Conservation (phyloP, 2,329 filamentous ascomycete species). For the Zarea fungicola region DNA sequence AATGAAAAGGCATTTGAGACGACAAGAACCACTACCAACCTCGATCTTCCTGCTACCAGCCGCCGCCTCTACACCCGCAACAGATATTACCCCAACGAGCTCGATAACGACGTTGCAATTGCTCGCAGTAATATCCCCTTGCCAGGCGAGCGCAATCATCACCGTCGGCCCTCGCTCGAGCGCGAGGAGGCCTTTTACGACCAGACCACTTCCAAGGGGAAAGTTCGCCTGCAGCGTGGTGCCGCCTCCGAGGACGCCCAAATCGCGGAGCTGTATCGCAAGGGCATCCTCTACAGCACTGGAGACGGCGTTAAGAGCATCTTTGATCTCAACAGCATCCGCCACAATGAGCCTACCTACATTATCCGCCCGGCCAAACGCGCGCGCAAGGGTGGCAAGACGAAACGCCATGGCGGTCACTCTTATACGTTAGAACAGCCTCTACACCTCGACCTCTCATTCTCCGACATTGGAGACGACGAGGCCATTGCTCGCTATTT, state of each 20-base stretch:
- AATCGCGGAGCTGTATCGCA: slow-evolving; percentile 37
- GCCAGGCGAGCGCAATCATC: slow-evolving; percentile 30
- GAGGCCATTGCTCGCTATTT: slow-evolving; percentile 34
- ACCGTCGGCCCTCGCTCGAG: slow-evolving; percentile 37
- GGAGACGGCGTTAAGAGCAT: slow-evolving; percentile 13
- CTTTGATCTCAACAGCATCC: slow-evolving; percentile 37
- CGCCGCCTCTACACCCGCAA: background rate
- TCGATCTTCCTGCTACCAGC: background rate
- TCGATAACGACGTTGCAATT: slow-evolving; percentile 29
- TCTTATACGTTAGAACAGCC: slow-evolving; percentile 21
- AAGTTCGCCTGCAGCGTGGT: slow-evolving; percentile 21
- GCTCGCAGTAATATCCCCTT: slow-evolving; percentile 31
- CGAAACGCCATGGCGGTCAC: background rate
- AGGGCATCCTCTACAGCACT: slow-evolving; percentile 38
- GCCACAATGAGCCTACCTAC: slow-evolving; percentile 33
- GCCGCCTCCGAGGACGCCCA: slow-evolving; percentile 29
- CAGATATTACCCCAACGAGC: background rate
- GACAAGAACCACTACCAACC: background rate
- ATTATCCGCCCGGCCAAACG: slow-evolving; percentile 32
- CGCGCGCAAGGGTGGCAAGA: slow-evolving; percentile 22
- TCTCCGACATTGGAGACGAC: slow-evolving; percentile 37
- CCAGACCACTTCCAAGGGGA: slow-evolving; percentile 30
- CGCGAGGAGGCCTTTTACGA: slow-evolving; percentile 44
- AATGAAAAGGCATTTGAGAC: background rate
- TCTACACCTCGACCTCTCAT: slow-evolving; percentile 36